These are phyloP conservation scores for Saccharomycopsis microspora DNA, from an alignment of 805 yeast species.

Conservation along the genomic window DNA sequence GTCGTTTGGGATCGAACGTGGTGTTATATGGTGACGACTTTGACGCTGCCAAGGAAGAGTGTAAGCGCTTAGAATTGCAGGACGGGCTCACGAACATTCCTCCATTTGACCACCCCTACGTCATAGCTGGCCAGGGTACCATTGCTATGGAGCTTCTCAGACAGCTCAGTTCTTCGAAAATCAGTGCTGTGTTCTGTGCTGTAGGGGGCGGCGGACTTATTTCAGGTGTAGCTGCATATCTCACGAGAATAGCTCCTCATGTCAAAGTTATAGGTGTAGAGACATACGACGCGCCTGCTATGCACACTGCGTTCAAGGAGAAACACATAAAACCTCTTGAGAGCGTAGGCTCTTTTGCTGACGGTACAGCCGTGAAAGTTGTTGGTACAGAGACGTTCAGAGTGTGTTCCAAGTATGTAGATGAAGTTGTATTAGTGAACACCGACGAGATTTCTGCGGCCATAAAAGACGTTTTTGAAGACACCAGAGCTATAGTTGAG, in stretches of 20 bases:
- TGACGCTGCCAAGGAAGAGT: constrained; percentile 89
- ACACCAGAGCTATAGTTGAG: constrained; percentile 86
- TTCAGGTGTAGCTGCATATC: constrained; percentile 82
- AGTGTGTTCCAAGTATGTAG: constrained; percentile 67
- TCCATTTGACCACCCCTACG: constrained; percentile 97
- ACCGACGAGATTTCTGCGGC: constrained; percentile 97
- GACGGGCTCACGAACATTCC: constrained; percentile 83
- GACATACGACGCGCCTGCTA: constrained; percentile 91
- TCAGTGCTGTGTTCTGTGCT: constrained; percentile 82
- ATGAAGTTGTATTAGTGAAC: constrained; percentile 72
- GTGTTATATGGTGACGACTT: constrained; percentile 90
- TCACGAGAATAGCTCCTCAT: constrained; percentile 96
- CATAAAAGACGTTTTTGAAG: constrained; percentile 91
- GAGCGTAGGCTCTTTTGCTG: constrained; percentile 94
- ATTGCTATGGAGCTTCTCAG: constrained; percentile 87
- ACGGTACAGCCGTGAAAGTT: constrained; percentile 91
- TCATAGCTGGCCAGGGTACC: constrained; percentile 98
- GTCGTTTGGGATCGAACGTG: constrained; percentile 88
- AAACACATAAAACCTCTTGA: constrained; percentile 45
- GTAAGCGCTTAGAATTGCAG: constrained; percentile 55
- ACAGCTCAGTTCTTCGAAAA: constrained; percentile 66
- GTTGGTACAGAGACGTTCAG: constrained; percentile 90
- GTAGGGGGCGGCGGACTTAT: constrained; percentile 97
- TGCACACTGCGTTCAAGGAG: constrained; percentile 54
- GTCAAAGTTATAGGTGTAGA: constrained; percentile 93